phyloP scores from a whole-genome alignment of 805 yeast species.

The Hemisphaericaspora nanyangensis region DNA sequence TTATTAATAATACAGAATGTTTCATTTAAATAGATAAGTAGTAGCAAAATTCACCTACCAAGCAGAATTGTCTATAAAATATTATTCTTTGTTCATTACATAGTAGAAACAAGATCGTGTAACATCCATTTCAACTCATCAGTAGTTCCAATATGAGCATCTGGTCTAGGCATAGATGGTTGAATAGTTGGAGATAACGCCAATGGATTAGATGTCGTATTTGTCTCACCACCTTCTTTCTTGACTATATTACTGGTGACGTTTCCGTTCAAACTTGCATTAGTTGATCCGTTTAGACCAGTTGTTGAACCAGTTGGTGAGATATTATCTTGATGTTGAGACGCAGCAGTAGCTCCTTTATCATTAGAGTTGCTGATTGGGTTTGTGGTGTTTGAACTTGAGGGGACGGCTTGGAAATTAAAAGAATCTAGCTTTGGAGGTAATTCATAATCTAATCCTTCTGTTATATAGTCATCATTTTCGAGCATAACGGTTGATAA shows the following conservation, averaged over 20 bases:
- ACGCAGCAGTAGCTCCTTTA: background rate
- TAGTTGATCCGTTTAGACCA: background rate
- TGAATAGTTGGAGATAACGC: constrained; percentile 3
- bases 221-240: background rate
- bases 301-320: background rate
- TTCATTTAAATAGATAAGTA: background rate
- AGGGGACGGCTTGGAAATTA: background rate
- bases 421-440: constrained; percentile 21
- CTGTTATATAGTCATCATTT: constrained; percentile 48
- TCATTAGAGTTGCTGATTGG: background rate
- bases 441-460: constrained; percentile 21
- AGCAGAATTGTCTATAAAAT: background rate
- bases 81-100: no score
- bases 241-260: background rate
- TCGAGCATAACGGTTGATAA: constrained; percentile 46
- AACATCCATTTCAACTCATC: constrained; percentile 72
- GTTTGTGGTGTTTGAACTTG: background rate
- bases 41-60: background rate
- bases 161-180: constrained; percentile 14
- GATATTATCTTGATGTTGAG: no score
- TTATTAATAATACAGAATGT: background rate
- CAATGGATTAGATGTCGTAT: background rate
- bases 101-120: constrained; percentile 54
- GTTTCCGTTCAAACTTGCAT: background rate
- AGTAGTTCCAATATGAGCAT: constrained; percentile 49